Evolutionary conservation across 2,329 filamentous ascomycete species (phyloP).

Genomic region (Passalora sequoiae): DNA sequence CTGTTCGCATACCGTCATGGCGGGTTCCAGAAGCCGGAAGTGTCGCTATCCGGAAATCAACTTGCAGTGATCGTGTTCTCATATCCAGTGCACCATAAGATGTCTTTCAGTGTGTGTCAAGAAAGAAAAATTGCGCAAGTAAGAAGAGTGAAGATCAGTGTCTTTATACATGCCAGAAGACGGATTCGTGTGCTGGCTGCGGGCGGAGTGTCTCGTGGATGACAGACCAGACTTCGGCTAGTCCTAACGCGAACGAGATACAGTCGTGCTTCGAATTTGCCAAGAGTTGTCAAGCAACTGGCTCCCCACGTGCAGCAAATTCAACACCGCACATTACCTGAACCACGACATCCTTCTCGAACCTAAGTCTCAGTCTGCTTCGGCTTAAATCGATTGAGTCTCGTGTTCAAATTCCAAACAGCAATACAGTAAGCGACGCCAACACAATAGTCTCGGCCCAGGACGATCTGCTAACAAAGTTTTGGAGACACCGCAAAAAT

Average conservation of each 20-base stretch:
- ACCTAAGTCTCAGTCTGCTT: slow-evolving; percentile 99
- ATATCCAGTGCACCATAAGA: slow-evolving; percentile 9
- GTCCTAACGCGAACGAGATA: too few relatives aligned
- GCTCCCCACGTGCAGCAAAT: too few relatives aligned
- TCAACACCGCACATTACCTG: neutral
- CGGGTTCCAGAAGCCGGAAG: slow-evolving; percentile 11
- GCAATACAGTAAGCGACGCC: slow-evolving; percentile 17
- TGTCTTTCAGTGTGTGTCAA: neutral
- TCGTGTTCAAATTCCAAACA: slow-evolving; percentile 59
- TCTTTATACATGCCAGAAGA: slow-evolving; percentile 1
- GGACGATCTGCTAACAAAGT: slow-evolving; percentile 4
- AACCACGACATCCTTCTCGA: slow-evolving; percentile 38
- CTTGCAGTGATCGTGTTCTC: neutral
- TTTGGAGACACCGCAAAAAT: slow-evolving; percentile 59
- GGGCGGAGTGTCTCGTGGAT: too few relatives aligned
- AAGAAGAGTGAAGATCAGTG: neutral
- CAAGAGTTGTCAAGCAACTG: too few relatives aligned
- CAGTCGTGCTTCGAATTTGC: too few relatives aligned
- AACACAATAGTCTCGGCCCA: neutral
- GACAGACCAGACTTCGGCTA: too few relatives aligned
- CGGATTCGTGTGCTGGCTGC: too few relatives aligned
- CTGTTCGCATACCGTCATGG: slow-evolving; percentile 18
- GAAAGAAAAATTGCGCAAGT: slow-evolving; percentile 2
- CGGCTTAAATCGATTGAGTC: slow-evolving; percentile 99
- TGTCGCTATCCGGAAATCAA: slow-evolving; percentile 13